phyloP scores from a whole-genome alignment of 257 asterid species.

The Sherardia arvensis region DNA sequence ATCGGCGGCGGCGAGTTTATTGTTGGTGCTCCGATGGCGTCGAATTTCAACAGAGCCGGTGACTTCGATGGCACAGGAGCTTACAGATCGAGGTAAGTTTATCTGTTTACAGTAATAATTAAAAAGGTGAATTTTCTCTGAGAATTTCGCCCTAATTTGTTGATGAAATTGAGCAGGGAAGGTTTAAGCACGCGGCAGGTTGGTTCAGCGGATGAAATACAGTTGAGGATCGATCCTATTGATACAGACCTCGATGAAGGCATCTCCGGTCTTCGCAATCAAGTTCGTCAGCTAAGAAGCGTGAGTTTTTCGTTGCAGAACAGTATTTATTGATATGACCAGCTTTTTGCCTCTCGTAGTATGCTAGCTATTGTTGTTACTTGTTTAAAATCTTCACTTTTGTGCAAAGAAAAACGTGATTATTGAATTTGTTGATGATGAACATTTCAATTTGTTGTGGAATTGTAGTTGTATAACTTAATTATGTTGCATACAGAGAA shows the following conservation, averaged over 20 bases:
- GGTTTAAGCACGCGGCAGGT: conserved; percentile 74
- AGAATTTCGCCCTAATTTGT: conserved; percentile 3
- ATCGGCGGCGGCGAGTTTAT: neutral
- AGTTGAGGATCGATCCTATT: conserved; percentile 77
- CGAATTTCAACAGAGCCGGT: conserved; percentile 22
- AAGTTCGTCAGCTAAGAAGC: conserved; percentile 72
- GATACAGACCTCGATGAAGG: conserved; percentile 64
- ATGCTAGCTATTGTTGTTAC: no score
- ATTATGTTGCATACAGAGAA: no score
- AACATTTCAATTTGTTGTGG: neutral
- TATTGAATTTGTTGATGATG: no score
- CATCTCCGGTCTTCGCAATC: conserved; percentile 74
- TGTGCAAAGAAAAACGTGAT: neutral
- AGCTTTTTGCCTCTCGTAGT: no score
- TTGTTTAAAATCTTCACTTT: no score
- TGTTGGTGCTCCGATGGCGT: conserved; percentile 8
- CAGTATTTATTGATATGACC: neutral
- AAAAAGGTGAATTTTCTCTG: neutral
- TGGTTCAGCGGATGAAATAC: conserved; percentile 67
- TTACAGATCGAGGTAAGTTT: conserved; percentile 56
- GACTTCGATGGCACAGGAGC: conserved; percentile 43
- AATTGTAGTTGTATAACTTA: no score
- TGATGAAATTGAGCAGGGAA: conserved; percentile 25
- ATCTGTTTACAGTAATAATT: neutral
- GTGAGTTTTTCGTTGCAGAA: conserved; percentile 26